Percentiles rank a stretch among this genome's conserved stretches.
phyloP scores from a whole-genome alignment of 2,329 filamentous ascomycete genomes.

The Fusarium sp. region DNA sequence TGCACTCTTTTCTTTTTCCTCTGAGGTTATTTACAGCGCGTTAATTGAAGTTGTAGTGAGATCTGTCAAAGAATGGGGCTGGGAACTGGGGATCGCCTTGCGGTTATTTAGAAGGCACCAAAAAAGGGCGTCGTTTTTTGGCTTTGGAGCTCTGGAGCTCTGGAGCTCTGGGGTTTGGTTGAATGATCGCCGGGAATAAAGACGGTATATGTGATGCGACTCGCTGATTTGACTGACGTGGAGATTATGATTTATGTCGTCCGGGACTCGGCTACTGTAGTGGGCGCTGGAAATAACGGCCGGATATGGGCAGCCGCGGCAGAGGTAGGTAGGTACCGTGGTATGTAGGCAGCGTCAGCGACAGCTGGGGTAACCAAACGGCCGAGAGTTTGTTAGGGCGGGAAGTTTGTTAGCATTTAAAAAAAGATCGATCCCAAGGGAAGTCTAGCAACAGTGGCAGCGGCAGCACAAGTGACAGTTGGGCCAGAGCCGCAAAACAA shows the following conservation, averaged over 20 bases:
- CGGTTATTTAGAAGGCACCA: constrained; percentile 2
- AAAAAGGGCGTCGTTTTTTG: constrained; percentile 10
- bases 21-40: constrained; percentile 17
- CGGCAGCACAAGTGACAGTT: neutral
- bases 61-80: constrained; percentile 29
- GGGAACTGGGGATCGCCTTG: constrained; percentile 26
- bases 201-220: constrained; percentile 16
- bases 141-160: constrained; percentile 15
- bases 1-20: constrained; percentile 11
- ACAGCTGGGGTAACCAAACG: constrained; percentile 7
- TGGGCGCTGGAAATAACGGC: constrained; percentile 46
- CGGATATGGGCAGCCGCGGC: constrained; percentile 33
- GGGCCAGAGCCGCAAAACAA: constrained; percentile 1
- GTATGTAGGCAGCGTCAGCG: neutral
- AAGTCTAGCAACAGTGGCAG: neutral
- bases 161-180: constrained; percentile 10
- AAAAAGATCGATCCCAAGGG: neutral
- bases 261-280: constrained; percentile 37
- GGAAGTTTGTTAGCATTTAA: constrained; percentile 9
- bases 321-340: constrained; percentile 24
- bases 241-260: constrained; percentile 21
- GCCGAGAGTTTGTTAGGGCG: constrained; percentile 26
- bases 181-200: constrained; percentile 32
- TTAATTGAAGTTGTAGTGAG: constrained; percentile 17
- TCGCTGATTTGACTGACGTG: constrained; percentile 11